Percentiles rank a stretch among this genome's conserved stretches.
Conservation (phyloP, 169 alveolate species). For the Cryptosporidium sp. region DNA sequence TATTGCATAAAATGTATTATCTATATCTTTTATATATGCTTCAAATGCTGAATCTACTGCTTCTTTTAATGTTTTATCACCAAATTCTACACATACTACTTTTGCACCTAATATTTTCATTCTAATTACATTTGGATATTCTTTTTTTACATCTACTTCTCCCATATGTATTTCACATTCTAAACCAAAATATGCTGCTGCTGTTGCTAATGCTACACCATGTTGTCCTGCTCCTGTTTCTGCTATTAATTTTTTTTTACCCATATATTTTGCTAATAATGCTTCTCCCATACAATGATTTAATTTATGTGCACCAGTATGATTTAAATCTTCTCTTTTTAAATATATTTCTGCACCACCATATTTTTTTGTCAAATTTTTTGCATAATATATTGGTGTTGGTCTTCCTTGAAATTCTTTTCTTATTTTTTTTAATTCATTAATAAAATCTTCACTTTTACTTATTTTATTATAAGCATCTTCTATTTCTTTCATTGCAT, state of each 20-base stretch:
- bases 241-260: slow-evolving; percentile 78
- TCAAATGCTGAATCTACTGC: slow-evolving; percentile 73
- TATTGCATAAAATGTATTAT: no score
- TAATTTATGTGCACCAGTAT: slow-evolving; percentile 79
- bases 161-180: slow-evolving; percentile 77
- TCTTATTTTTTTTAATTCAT: slow-evolving; percentile 66
- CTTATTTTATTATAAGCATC: slow-evolving; percentile 37
- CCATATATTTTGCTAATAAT: slow-evolving; percentile 68
- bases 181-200: slow-evolving; percentile 29
- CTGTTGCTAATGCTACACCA: slow-evolving; percentile 79
- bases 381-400: slow-evolving; percentile 76
- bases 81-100: slow-evolving; percentile 75
- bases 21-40: background rate
- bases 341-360: slow-evolving; percentile 76
- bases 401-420: slow-evolving; percentile 77
- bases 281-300: slow-evolving; percentile 76
- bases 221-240: slow-evolving; percentile 81
- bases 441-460: slow-evolving; percentile 22
- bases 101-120: slow-evolving; percentile 78
- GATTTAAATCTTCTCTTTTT: slow-evolving; percentile 78
- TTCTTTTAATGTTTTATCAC: slow-evolving; percentile 74
- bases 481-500: background rate
- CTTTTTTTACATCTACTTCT: slow-evolving; percentile 75
- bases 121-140: slow-evolving; percentile 75
- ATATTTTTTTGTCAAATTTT: slow-evolving; percentile 65